Base-by-base conservation (phyloP, 208 protist genomes). In the Porcisia hertigi region DNA sequence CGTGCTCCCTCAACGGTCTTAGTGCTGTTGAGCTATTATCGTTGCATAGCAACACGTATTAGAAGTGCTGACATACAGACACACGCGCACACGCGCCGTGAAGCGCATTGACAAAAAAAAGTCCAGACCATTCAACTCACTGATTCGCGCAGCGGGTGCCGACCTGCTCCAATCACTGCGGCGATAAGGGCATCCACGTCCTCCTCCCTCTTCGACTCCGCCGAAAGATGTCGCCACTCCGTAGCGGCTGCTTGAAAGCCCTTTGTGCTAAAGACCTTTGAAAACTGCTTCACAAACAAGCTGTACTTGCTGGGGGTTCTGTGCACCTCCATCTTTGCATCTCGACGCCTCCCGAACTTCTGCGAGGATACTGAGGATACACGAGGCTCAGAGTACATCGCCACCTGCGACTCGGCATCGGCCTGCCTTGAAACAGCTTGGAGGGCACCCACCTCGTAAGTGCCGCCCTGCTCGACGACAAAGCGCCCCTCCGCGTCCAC, bases 401-500 rank as follows among this genome's bases (percentile, higher is more conserved):
- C 59, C 34, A 36, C 36, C 59, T 39, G 36, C 36, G 58, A n/a
- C 58, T 12, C 60, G 12, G 16, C 16, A n/a, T 65, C 60, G 23
- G 60, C 60, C 30, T 39, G 60, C 60, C 23, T 14, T 47, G 41
- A 20, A 47, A 67, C 41, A 9, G 43, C 43, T 41, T 53, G 9
- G 11, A 73, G 12, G 2, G 63, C 70, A 34, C 63, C 74, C 18
- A 86, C 81, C 23, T 73, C 64, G 73, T 94, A 94, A 3, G 39
- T 65, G 5, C 55, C 71, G 20, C 82, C 80, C 1, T 85, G 69
- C 57, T 79, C 75, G 1, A 92, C 87, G 7, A 84, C 47, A 76
- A 90, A 94, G 11, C 77, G 76, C 3, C 89, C 89, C 6, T 66
- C 63, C 20, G 81, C 79, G 63, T 94, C 85, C 47, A 91, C 87